phyloP scores from a whole-genome alignment of 169 alveolate genomes.

The Perkinsus olseni region DNA sequence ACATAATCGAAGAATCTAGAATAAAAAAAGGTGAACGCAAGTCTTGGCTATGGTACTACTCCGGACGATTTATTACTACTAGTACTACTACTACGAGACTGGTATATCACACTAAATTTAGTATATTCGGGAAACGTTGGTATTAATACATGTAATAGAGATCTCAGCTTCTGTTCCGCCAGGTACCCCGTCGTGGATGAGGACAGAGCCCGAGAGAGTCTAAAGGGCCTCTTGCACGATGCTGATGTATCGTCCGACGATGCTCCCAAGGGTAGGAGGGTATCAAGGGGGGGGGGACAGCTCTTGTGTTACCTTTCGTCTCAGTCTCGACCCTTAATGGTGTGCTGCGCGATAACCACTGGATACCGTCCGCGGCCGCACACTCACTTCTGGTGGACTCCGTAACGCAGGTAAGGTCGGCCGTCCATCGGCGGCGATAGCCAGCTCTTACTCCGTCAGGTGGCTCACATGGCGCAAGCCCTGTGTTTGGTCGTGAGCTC shows the following conservation, averaged over 20 bases:
- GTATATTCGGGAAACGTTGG: too few relatives aligned
- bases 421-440: background rate
- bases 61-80: too few relatives aligned
- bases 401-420: background rate
- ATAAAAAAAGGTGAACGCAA: too few relatives aligned
- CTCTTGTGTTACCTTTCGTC: background rate
- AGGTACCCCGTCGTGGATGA: background rate
- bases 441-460: background rate
- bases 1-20: too few relatives aligned
- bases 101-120: too few relatives aligned
- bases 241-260: background rate
- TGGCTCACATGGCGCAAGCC: background rate
- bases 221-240: background rate
- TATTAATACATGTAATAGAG: too few relatives aligned
- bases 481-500: background rate
- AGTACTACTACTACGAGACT: too few relatives aligned
- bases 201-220: background rate
- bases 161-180: background rate
- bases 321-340: background rate
- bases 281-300: background rate
- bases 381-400: background rate
- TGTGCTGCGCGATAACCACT: background rate
- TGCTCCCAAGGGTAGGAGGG: background rate
- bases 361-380: background rate
- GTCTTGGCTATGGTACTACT: too few relatives aligned